phyloP scores from a whole-genome alignment of 2,329 filamentous ascomycete species.

The Aspergillus hortae region DNA sequence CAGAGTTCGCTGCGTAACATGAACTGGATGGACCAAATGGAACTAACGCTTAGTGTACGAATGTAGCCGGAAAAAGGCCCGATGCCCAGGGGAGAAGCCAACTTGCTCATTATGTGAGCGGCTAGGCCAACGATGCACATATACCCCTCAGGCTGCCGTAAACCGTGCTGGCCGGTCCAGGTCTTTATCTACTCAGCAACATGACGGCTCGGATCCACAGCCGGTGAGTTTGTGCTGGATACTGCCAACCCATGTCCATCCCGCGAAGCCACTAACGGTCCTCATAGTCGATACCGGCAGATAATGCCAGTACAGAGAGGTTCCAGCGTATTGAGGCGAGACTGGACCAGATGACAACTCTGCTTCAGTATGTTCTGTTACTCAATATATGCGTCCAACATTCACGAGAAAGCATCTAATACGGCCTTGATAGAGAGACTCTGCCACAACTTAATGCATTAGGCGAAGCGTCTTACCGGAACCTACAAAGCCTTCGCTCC shows the following conservation, averaged over 20 bases:
- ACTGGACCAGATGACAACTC: constrained; percentile 16
- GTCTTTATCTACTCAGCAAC: not conserved
- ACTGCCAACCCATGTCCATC: no score
- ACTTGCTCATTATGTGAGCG: constrained; percentile 21
- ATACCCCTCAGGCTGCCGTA: constrained; percentile 10
- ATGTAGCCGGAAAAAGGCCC: constrained; percentile 24
- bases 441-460: constrained; percentile 6
- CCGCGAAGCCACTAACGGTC: not conserved
- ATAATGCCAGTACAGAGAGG: constrained; percentile 8
- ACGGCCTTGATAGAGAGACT: constrained; percentile 6
- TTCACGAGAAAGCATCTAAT: not conserved
- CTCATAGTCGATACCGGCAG: not conserved
- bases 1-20: not conserved
- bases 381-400: not conserved
- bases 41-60: not conserved
- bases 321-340: constrained; percentile 20
- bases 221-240: not conserved
- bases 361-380: constrained; percentile 15
- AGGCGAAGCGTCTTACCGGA: not conserved
- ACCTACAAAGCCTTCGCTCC: not conserved
- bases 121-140: constrained; percentile 20
- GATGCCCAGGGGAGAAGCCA: constrained; percentile 26
- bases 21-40: not conserved
- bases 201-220: not conserved
- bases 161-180: not conserved